Percentiles rank a stretch among this genome's conserved stretches.
phyloP scores from a whole-genome alignment of 2,329 filamentous ascomycete species.

The Teratosphaeria gauchensis region DNA sequence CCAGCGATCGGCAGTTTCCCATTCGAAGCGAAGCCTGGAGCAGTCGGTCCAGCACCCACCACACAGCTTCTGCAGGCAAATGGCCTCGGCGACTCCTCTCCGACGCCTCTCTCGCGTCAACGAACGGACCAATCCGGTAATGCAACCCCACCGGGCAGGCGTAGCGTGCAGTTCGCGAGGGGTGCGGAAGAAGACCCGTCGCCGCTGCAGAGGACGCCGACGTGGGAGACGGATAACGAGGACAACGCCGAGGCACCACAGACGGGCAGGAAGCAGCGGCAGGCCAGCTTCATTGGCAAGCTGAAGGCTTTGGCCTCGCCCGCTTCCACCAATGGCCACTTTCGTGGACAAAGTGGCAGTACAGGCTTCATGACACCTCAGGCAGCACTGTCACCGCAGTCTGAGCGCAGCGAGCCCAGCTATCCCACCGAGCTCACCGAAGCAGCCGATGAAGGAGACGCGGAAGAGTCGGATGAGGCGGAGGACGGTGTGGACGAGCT shows the following conservation, averaged over 20 bases:
- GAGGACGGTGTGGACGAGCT: slow-evolving; percentile 37
- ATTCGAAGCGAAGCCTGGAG: slow-evolving; percentile 6
- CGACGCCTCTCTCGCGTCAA: background rate
- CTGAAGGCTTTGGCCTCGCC: slow-evolving; percentile 21
- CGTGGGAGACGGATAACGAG: slow-evolving; percentile 19
- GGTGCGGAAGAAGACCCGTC: slow-evolving; percentile 11
- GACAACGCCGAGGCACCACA: slow-evolving; percentile 2
- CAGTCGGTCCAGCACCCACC: slow-evolving; percentile 4
- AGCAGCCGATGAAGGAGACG: slow-evolving; percentile 71
- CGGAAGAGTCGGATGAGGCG: slow-evolving; percentile 43
- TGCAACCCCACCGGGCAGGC: slow-evolving; percentile 14
- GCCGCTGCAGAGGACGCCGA: slow-evolving; percentile 14
- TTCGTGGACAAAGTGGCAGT: slow-evolving; percentile 10
- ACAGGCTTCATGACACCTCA: slow-evolving; percentile 12
- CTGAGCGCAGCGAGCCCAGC: slow-evolving; percentile 23
- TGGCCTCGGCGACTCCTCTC: background rate
- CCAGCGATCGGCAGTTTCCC: slow-evolving; percentile 6
- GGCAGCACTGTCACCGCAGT: slow-evolving; percentile 21
- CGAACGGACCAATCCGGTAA: slow-evolving; percentile 6
- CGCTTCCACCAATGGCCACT: slow-evolving; percentile 5
- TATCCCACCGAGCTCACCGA: slow-evolving; percentile 52
- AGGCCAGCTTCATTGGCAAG: slow-evolving; percentile 21
- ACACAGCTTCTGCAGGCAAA: slow-evolving; percentile 1
- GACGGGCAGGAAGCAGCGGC: slow-evolving; percentile 12
- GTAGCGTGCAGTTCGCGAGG: slow-evolving; percentile 23